Evolutionary conservation across 768 basidiomycete genomes (phyloP), one percentile per base, ranked within the genome.

Genomic region (Naematelia encephala): DNA sequence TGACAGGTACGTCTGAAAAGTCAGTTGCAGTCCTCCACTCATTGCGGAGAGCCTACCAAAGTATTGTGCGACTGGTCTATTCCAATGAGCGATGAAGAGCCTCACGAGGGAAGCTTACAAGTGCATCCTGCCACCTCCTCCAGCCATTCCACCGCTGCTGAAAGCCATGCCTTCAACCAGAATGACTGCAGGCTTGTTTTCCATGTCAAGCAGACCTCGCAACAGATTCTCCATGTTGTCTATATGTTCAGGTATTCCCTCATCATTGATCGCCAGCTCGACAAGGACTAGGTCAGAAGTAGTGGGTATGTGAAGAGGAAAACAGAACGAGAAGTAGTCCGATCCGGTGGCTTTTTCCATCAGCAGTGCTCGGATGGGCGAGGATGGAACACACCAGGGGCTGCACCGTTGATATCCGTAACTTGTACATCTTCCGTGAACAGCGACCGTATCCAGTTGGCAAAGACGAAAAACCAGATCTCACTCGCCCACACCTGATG

Each of bases 221-320:
- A 78, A 56, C 5, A 78, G 70, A 51, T 72, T 75, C 63, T 78
- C 78, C 68, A 76, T 77, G 58, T 74, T 74, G 51, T 71, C 69
- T 5, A 74, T 70, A 53, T 77, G 74, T 46, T 75, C 73, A 10
- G 61, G 64, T 4, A 74, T 61, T 4, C 61, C 67, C 42, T 74
- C 74, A 52, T 78, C 77, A 57, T 78, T 78, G 27, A 78, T 67
- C 1, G 67, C 71, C 5, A 78, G 60, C 56, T 78, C 77, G 25
- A 77, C 62, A 16, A 78, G 49, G 51, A 78, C 67, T 2, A 78
- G 44, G 47, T 76, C 73, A 11, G 75, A 69, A 13, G 71, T 60
- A 0, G 34, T 19, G 1, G 76, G 73, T 5, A 77, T 71, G 48
- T 77, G 76, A n/a, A 76, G 55, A 2, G 73, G 63, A 57, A 76